A percentile compares a stretch with the other conserved stretches of the same genome.
phyloP scores from a whole-genome alignment of 805 yeast species.

The Wickerhamiella azymoides region DNA sequence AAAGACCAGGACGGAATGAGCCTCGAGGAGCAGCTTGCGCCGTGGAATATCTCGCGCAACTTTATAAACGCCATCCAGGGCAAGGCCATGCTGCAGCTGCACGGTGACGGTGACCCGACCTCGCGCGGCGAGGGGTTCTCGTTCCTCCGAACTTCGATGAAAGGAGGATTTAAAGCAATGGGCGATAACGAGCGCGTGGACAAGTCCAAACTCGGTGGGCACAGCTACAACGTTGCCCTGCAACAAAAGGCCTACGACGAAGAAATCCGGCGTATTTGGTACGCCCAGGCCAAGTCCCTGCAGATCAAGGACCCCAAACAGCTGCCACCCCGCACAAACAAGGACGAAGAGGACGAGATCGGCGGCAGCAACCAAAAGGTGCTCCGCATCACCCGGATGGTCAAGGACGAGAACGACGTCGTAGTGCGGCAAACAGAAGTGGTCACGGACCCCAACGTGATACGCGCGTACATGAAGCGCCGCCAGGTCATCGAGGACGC shows the following conservation, averaged over 20 bases:
- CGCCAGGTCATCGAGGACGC: slow-evolving; percentile 51
- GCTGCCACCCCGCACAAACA: slow-evolving; percentile 22
- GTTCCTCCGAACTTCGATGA: slow-evolving; percentile 81
- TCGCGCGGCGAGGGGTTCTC: slow-evolving; percentile 85
- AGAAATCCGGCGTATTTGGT: slow-evolving; percentile 83
- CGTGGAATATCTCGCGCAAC: slow-evolving; percentile 89
- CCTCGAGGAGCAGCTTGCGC: slow-evolving; percentile 72
- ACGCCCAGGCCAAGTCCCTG: slow-evolving; percentile 56
- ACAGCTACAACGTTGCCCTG: slow-evolving; percentile 63
- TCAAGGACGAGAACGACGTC: slow-evolving; percentile 72
- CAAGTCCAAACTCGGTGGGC: slow-evolving; percentile 40
- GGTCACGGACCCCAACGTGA: slow-evolving; percentile 73
- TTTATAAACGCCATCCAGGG: slow-evolving; percentile 91
- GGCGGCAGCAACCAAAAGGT: slow-evolving; percentile 27
- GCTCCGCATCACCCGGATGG: slow-evolving; percentile 60
- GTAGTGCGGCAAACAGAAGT: slow-evolving; percentile 68
- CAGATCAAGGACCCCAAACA: slow-evolving; percentile 30
- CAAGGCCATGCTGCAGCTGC: slow-evolving; percentile 88
- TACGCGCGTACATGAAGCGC: slow-evolving; percentile 66
- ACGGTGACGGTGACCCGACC: slow-evolving; percentile 91
- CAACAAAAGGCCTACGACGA: slow-evolving; percentile 89
- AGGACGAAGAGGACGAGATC: slow-evolving; percentile 25
- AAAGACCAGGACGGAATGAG: slow-evolving; percentile 35
- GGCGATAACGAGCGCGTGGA: slow-evolving; percentile 27
- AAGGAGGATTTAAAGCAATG: slow-evolving; percentile 65